Percentiles rank a stretch among this genome's conserved stretches.
Conservation (phyloP, 805 yeast genomes). For the Ogataea sp. region DNA sequence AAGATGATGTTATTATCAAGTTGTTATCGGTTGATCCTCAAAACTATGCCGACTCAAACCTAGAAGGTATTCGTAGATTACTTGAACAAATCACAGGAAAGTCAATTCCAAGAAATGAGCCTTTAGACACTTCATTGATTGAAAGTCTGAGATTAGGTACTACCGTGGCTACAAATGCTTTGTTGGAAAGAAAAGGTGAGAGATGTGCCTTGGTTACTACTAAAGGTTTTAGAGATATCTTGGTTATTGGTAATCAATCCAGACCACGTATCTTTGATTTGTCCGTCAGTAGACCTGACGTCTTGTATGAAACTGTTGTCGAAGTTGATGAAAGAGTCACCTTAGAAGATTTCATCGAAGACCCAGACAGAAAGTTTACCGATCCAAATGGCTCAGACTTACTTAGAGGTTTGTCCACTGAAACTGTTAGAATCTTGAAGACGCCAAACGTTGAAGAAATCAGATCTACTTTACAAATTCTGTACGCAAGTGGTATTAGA, state of each 20-base stretch:
- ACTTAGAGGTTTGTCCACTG: conserved; percentile 59
- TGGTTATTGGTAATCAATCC: conserved; percentile 83
- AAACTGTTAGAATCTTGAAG: conserved; percentile 49
- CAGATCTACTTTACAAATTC: conserved; percentile 28
- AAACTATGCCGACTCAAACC: conserved; percentile 84
- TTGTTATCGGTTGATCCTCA: conserved; percentile 81
- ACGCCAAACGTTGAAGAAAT: conserved; percentile 40
- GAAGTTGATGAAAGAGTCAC: conserved; percentile 92
- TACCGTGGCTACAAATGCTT: conserved; percentile 92
- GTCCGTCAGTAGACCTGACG: conserved; percentile 61
- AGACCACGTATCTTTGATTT: conserved; percentile 86
- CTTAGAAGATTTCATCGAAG: conserved; percentile 70
- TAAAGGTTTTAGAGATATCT: conserved; percentile 77
- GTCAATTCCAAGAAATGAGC: conserved; percentile 48
- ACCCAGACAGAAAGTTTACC: conserved; percentile 35
- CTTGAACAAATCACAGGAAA: conserved; percentile 51
- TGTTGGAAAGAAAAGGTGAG: conserved; percentile 88
- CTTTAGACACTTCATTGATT: conserved; percentile 55
- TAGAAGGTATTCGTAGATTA: conserved; percentile 81
- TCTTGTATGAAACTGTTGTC: conserved; percentile 64
- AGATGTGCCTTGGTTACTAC: conserved; percentile 80
- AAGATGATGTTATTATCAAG: conserved; percentile 54
- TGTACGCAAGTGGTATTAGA: conserved; percentile 50
- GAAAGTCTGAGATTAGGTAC: conserved; percentile 83
- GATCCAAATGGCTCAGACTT: conserved; percentile 26